Percentiles rank a stretch among this genome's conserved stretches.
Conservation (phyloP, 768 basidiomycete genomes). For the Trametes maxima region DNA sequence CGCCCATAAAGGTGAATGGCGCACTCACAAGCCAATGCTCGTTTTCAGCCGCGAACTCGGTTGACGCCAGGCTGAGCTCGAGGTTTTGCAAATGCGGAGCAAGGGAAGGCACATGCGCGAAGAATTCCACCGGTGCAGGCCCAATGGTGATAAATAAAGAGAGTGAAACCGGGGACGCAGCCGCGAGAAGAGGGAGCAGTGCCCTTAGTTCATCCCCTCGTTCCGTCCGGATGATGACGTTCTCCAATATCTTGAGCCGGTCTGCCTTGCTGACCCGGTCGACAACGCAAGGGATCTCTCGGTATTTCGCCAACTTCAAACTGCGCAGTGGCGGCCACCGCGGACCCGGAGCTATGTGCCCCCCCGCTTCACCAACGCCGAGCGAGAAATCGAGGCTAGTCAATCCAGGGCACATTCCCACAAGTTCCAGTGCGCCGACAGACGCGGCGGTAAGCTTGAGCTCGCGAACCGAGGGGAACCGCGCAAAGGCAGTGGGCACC, state of each 20-base stretch:
- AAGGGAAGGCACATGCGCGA: not conserved
- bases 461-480: not conserved
- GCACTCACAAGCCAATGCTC: conserved; percentile 1
- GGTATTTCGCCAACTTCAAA: not conserved
- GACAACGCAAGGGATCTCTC: not conserved
- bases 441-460: not conserved
- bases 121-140: not conserved
- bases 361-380: not conserved
- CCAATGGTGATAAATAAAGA: not conserved
- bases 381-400: not conserved
- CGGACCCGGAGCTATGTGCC: not conserved
- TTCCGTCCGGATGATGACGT: not conserved
- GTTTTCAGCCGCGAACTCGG: not conserved
- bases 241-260: not conserved
- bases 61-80: not conserved
- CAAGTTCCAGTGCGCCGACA: conserved; percentile 1
- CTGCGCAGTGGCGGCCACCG: not conserved
- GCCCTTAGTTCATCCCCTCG: not conserved
- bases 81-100: conserved; percentile 1
- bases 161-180: not conserved
- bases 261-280: not conserved
- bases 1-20: no score
- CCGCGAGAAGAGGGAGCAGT: not conserved
- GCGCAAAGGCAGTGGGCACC: not conserved
- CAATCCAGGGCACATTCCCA: conserved; percentile 1